A percentile compares a stretch with the other conserved stretches of the same genome.
Evolutionary conservation across 305 asterid genomes (phyloP).

Genomic region (Fraxinus velutina): DNA sequence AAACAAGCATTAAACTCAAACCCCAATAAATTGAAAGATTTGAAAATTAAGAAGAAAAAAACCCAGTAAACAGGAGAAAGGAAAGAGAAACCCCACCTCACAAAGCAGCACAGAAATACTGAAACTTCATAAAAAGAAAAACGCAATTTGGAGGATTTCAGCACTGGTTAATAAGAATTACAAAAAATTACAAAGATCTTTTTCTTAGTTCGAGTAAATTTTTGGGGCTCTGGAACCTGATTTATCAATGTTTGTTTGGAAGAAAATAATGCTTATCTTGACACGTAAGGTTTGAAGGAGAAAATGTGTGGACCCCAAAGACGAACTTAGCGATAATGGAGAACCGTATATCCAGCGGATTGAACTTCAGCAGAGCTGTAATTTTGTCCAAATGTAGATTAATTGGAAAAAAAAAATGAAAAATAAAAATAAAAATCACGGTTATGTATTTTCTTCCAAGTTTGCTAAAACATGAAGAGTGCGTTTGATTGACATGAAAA

Average conservation of each 20-base stretch:
- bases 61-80: not conserved
- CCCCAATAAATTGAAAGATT: not conserved
- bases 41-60: not conserved
- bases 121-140: not conserved
- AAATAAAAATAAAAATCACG: not conserved
- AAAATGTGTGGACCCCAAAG: not conserved
- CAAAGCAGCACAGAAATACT: not conserved
- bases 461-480: not conserved
- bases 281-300: not conserved
- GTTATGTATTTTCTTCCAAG: not conserved
- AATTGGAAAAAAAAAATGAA: not conserved
- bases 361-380: not conserved
- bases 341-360: not conserved
- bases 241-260: not conserved
- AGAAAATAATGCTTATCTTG: not conserved
- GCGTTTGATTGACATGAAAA: no score
- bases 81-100: conserved; percentile 26
- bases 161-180: not conserved
- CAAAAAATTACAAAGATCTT: not conserved
- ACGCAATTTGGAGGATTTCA: not conserved
- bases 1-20: not conserved
- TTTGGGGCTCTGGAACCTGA: not conserved
- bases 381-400: not conserved
- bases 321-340: not conserved
- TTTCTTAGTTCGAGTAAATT: not conserved